Conservation (phyloP, 2,329 filamentous ascomycete genomes). For the Stylonectria norvegica region DNA sequence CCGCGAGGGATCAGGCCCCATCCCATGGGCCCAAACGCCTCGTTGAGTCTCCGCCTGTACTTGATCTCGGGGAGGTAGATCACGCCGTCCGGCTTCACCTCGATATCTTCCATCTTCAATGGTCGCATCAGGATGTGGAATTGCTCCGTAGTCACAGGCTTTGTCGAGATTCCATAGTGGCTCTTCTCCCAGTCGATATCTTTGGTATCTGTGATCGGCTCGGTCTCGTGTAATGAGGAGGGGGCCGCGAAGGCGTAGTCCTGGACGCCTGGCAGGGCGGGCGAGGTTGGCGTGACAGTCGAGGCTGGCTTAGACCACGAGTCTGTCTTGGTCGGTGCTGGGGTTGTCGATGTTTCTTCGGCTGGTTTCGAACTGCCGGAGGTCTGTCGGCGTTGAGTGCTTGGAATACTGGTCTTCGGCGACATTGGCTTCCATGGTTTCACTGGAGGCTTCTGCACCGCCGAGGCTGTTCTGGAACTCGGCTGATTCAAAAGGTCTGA, state of each 20-base stretch:
- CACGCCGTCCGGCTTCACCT: constrained; percentile 97
- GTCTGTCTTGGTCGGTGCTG: constrained; percentile 8
- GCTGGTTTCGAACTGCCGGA: too few relatives aligned
- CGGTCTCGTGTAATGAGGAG: background rate
- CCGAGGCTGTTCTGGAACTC: too few relatives aligned
- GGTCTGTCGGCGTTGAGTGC: too few relatives aligned
- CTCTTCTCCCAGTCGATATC: constrained; percentile 75
- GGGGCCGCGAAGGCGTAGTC: background rate
- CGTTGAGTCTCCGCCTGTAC: constrained; percentile 86
- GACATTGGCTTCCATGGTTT: too few relatives aligned
- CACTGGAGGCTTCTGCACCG: too few relatives aligned
- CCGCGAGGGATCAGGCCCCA: constrained; percentile 92
- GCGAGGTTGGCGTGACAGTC: background rate
- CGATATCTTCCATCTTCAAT: constrained; percentile 71
- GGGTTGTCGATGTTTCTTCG: too few relatives aligned
- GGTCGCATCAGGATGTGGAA: constrained; percentile 65
- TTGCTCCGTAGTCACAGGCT: constrained; percentile 68
- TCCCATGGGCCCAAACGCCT: constrained; percentile 88
- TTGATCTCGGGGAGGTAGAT: constrained; percentile 98
- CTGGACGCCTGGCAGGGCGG: background rate
- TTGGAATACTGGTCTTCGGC: too few relatives aligned
- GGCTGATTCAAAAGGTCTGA: too few relatives aligned
- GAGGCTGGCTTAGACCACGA: too few relatives aligned
- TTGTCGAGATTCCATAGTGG: constrained; percentile 72
- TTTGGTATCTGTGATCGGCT: constrained; percentile 8